Conservation (phyloP, 2,329 filamentous ascomycete genomes). For the Paracoccidioides brasiliensis region DNA sequence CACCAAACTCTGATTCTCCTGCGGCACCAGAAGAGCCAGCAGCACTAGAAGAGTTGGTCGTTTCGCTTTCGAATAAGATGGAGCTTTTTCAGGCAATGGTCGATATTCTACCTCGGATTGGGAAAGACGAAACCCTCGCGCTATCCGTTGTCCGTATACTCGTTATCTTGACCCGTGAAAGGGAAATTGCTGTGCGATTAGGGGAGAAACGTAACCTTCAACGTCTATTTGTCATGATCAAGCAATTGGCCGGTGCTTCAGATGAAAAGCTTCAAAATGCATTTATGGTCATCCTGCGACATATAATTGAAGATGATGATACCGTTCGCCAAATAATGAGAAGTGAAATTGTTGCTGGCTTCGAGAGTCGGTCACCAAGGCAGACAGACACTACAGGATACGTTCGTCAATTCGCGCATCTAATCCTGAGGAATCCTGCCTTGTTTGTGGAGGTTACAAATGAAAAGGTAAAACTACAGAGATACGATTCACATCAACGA, state of each 20-base stretch:
- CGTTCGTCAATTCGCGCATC: conserved; percentile 61
- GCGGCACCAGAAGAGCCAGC: conserved; percentile 38
- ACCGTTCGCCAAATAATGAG: conserved; percentile 85
- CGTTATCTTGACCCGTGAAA: conserved; percentile 72
- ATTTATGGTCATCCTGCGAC: conserved; percentile 76
- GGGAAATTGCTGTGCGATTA: conserved; percentile 59
- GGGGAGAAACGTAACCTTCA: conserved; percentile 83
- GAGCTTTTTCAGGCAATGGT: conserved; percentile 64
- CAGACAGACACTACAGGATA: conserved; percentile 59
- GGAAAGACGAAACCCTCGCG: conserved; percentile 74
- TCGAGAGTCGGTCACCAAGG: conserved; percentile 47
- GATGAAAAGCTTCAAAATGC: conserved; percentile 61
- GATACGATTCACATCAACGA: conserved; percentile 45
- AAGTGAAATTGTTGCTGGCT: conserved; percentile 68
- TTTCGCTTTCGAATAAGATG: conserved; percentile 53
- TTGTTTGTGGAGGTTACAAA: conserved; percentile 80
- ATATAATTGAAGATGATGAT: conserved; percentile 88
- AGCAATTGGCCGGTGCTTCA: conserved; percentile 70
- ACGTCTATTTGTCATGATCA: conserved; percentile 85
- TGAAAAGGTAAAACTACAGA: conserved; percentile 63
- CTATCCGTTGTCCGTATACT: conserved; percentile 71
- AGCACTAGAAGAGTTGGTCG: conserved; percentile 45
- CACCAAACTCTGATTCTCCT: conserved; percentile 36
- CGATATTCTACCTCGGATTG: conserved; percentile 70
- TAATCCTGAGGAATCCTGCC: conserved; percentile 68